phyloP scores from a whole-genome alignment of 345 rosid genomes.

The Diplotaxis tenuifolia region DNA sequence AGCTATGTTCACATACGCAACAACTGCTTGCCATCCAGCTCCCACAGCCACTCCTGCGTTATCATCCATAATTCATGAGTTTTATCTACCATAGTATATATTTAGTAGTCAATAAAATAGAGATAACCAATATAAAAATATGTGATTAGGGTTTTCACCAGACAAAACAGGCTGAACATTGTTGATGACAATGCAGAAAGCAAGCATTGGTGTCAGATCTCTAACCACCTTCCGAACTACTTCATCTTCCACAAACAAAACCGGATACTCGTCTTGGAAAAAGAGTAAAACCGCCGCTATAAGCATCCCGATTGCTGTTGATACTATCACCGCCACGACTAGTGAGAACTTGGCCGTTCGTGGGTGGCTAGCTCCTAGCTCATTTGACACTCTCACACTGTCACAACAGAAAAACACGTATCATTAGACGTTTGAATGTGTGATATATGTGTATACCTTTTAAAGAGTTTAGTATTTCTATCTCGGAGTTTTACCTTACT shows the following conservation, averaged over 20 bases:
- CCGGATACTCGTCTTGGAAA: constrained; percentile 49
- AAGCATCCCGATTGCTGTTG: constrained; percentile 46
- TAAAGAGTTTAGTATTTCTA: not conserved
- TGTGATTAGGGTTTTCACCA: constrained; percentile 40
- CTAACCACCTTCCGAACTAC: constrained; percentile 50
- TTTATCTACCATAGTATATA: not conserved
- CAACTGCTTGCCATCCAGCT: constrained; percentile 74
- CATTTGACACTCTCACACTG: constrained; percentile 88
- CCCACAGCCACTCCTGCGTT: constrained; percentile 78
- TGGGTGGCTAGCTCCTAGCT: constrained; percentile 82
- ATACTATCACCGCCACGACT: constrained; percentile 57
- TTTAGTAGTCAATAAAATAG: not conserved
- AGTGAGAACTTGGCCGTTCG: constrained; percentile 66
- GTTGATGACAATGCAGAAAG: constrained; percentile 65
- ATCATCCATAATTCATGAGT: not conserved
- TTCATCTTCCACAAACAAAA: constrained; percentile 58
- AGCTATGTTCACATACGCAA: constrained; percentile 68
- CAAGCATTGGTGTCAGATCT: constrained; percentile 68
- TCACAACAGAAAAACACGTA: not conserved
- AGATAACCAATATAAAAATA: not conserved
- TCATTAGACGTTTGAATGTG: not conserved
- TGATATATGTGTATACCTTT: not conserved
- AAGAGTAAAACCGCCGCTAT: constrained; percentile 47
- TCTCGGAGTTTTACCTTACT: constrained; percentile 45
- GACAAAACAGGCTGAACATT: constrained; percentile 88